phyloP scores from a whole-genome alignment of 768 basidiomycete genomes.

The Hortiboletus campestris region DNA sequence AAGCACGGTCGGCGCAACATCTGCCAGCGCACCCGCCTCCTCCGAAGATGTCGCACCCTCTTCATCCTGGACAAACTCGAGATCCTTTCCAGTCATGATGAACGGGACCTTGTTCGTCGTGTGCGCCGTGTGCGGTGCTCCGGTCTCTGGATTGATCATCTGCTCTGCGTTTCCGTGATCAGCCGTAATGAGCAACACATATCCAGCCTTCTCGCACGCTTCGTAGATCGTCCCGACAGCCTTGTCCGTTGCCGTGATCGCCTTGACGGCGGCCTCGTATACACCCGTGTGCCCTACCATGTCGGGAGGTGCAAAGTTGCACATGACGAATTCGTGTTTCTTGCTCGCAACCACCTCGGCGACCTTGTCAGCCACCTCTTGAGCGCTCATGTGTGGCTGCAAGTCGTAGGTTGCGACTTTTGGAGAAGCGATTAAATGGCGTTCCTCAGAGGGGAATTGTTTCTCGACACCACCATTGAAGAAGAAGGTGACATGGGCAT shows the following conservation, averaged over 20 bases:
- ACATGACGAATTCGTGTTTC: constrained; percentile 90
- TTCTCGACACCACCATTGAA: constrained; percentile 97
- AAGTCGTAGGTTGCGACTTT: constrained; percentile 95
- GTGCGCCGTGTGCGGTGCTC: constrained; percentile 89
- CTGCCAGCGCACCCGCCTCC: constrained; percentile 77
- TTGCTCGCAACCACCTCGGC: constrained; percentile 71
- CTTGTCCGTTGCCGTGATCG: constrained; percentile 83
- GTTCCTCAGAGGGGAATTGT: constrained; percentile 79
- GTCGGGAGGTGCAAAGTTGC: constrained; percentile 96
- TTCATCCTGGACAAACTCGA: constrained; percentile 51
- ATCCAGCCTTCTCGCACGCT: constrained; percentile 82
- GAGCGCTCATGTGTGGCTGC: constrained; percentile 86
- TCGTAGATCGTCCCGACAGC: constrained; percentile 87
- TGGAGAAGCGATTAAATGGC: constrained; percentile 87
- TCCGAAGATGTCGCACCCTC: constrained; percentile 46
- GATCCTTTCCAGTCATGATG: constrained; percentile 72
- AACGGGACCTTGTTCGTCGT: constrained; percentile 87
- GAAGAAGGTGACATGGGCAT: constrained; percentile 97
- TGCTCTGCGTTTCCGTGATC: constrained; percentile 97
- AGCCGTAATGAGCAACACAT: constrained; percentile 83
- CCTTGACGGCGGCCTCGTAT: constrained; percentile 87
- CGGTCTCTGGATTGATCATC: constrained; percentile 82
- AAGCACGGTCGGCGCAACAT: constrained; percentile 88
- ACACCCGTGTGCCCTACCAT: constrained; percentile 97
- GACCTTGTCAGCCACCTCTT: constrained; percentile 89